Conservation (phyloP, 2,329 filamentous ascomycete species). For the Verticillium klebahnii region DNA sequence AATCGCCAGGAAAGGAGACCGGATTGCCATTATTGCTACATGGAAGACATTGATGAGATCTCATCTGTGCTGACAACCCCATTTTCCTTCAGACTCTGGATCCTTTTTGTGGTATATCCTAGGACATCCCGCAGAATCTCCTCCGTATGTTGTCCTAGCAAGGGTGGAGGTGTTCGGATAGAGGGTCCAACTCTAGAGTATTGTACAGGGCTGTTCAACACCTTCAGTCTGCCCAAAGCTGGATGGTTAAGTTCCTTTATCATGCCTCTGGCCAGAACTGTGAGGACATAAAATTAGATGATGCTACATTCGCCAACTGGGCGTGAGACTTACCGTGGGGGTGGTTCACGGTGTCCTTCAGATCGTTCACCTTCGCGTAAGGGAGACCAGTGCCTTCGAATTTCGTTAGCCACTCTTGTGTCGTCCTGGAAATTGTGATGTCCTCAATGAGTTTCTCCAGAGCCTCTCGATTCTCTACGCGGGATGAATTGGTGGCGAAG, state of each 20-base stretch:
- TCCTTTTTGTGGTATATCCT: constrained; percentile 34
- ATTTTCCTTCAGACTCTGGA: background rate
- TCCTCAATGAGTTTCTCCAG: constrained; percentile 77
- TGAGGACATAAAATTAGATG: background rate
- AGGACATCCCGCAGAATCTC: constrained; percentile 65
- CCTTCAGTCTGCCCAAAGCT: constrained; percentile 72
- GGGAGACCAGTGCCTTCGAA: constrained; percentile 92
- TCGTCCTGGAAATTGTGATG: constrained; percentile 71
- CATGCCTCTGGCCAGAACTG: constrained; percentile 48
- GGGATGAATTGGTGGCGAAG: constrained; percentile 56
- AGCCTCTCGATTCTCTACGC: constrained; percentile 65
- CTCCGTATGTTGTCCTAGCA: constrained; percentile 81
- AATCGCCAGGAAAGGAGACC: too few relatives aligned
- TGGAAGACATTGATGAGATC: too few relatives aligned
- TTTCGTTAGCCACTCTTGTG: constrained; percentile 78
- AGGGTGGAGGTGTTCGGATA: constrained; percentile 74
- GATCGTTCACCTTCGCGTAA: constrained; percentile 86
- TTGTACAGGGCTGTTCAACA: constrained; percentile 93
- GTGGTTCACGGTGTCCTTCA: constrained; percentile 78
- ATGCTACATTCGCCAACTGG: background rate
- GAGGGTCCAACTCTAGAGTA: constrained; percentile 78
- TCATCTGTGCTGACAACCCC: too few relatives aligned
- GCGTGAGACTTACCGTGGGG: constrained; percentile 71
- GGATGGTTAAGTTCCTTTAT: constrained; percentile 82
- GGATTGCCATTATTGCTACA: too few relatives aligned